Base-by-base conservation (phyloP, 192 early-diverging fungal species). In the Podila verticillata region DNA sequence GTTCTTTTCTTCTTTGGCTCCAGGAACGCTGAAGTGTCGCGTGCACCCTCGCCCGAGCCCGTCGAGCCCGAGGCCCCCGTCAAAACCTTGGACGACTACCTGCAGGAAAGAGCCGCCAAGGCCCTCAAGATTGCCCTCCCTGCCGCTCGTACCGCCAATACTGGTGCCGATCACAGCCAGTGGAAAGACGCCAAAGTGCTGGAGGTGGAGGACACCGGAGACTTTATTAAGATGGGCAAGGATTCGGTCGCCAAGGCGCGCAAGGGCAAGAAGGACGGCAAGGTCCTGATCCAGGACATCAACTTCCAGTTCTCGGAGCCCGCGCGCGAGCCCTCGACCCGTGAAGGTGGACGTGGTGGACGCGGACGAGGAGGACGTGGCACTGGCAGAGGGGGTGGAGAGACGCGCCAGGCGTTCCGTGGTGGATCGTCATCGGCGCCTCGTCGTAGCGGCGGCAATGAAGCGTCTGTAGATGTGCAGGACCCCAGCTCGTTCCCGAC, bases 71-170 rank as follows among this genome's bases (percentile, higher is more conserved):
- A 97, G 82, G 94, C 92, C 61, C 81, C 82, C 19, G 87, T 92
- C 82, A 94, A 95, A 88, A 94, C 96, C 70, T 88, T 96, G 63
- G 94, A 96, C 36, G 92, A 99, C 66, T 99, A 92, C 88, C 75
- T 92, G 44, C 91, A 93, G 48, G 92, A 93, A 77, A 87, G 86
- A 85, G 90, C 89, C 48, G 77, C 82, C 68, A 93, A 92, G 83
- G 72, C 81, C 58, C 58, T 88, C 28, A 84, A 90, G 61, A 85
- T 90, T 39, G 73, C 87, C 63, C 87, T 88, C 51, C 89, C 88
- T 13, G 75, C 85, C 28, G 81, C 90, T 47, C 91, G 97, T 74
- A 90, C 93, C 82, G 90, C 96, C 78, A 97, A 97, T 86, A 95
- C 97, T 77, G 96, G 92, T 57, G 88, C 89, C 32, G 96, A 96